Evolutionary conservation across 2,329 filamentous ascomycete species (phyloP), one percentile per base, ranked within the genome.

Genomic region (Hypomyces rosellus): DNA sequence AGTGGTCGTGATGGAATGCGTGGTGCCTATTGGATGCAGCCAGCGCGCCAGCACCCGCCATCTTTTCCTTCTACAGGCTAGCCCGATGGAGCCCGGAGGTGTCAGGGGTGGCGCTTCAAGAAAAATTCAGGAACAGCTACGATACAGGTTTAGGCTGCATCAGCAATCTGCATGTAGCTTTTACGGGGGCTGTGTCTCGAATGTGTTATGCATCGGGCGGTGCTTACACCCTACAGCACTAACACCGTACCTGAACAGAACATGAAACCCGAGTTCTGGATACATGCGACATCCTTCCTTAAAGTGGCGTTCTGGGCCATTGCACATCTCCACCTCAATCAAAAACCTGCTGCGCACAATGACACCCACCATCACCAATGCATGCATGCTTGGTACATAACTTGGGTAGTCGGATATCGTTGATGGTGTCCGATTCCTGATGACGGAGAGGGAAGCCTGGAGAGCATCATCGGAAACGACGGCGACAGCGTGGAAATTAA

Each of bases 271-370:
- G 34, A 16, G 51, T 53, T 36, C 34, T 43, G 25, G 14, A 39
- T 53, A 53, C 51, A 47, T 49, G 46, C 45, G 22, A 44, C 45
- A 45, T 44, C 49, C 45, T 30, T 30, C 9, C 25, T 11, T 30
- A 30, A 30, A 30, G 25, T 30, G 25, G 44, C 48, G 51, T 46
- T 50, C 48, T 44, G 34, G 42, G 38, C 44, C 36, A 45, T 49
- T 54, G 49, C 43, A 42, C 38, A 48, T 45, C 53, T 48, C 53
- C 53, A 54, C 53, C 45, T 47, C 50, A 52, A 54, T 53, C 37
- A 49, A 54, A 54, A 54, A 25, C 34, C 40, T 45, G 14, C 45
- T 41, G 39, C 43, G 46, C 41, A 44, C 49, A 54, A 54, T 54
- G 41, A 46, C 47, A 50, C 50, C 38, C 50, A 49, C 47, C 43